Evolutionary conservation across 768 basidiomycete genomes (phyloP), one percentile per base, ranked within the genome.

Genomic region (Naganishia randhawae): DNA sequence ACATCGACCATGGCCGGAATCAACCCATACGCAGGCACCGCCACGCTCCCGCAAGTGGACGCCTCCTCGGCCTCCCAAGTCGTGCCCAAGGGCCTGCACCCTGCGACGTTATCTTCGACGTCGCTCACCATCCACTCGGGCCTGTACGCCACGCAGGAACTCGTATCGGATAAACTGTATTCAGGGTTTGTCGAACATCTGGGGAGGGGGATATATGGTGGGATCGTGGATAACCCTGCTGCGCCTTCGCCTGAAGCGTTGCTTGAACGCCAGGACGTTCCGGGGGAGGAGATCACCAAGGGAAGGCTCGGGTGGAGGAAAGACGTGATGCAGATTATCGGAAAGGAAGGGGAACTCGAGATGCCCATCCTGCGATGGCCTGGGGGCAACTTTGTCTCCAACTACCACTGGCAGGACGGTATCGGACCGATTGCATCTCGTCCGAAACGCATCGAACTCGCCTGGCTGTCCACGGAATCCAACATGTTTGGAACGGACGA

Each of bases 111-210:
- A 29, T 33, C 50, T 7, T 41, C 65, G 4, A 62, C 53, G 8
- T 63, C 70, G 17, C 51, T 85, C 67, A 80, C 78, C 66, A 81
- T 85, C 69, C 82, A 84, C 73, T 81, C 82, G 0, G 78, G 78
- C 0, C 80, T 83, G 63, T 82, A 82, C 69, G 79, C 80, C 14
- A 82, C 82, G 29, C 82, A 83, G 25, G 81, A 82, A 22, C 84
- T 86, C 54, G 61, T 68, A n/a, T 63, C 68, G 3, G 70, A 70
- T 51, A 72, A 74, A 64, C 71, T 79, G 72, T 86, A 85, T 74
- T 85, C 84, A 31, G 86, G 86, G 1, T 87, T 87, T 77, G 84
- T 86, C 10, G 86, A 87, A 73, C 85, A 87, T 70, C 83, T 86
- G 77, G 86, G 77, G 19, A 45, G 77, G 50, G 75, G 74, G 51